Evolutionary conservation across 768 basidiomycete genomes (phyloP).

Genomic region (Naganishia vaughanmartiniae): DNA sequence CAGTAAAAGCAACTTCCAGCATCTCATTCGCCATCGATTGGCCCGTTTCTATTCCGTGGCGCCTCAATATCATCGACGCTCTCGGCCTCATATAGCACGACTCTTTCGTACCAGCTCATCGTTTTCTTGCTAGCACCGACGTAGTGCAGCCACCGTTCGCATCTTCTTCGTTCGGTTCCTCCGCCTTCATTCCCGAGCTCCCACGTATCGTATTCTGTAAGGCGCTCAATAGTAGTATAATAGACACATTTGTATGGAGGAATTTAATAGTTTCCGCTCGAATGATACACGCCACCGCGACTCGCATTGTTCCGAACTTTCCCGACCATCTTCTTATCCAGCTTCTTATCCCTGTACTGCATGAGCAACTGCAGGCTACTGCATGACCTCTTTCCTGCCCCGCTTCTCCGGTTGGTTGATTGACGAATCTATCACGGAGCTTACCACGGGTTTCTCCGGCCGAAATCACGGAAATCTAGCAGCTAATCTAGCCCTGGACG

Average conservation of each 20-base stretch:
- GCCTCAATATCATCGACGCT: not conserved
- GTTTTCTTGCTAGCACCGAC: not conserved
- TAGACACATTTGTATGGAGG: slow-evolving; percentile 4
- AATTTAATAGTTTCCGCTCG: not conserved
- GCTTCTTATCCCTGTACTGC: not conserved
- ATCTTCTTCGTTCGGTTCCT: not conserved
- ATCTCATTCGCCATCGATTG: not conserved
- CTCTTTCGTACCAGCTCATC: not conserved
- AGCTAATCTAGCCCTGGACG: too few species aligned
- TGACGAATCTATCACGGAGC: slow-evolving; percentile 14
- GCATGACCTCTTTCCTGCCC: not conserved
- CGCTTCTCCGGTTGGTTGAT: not conserved
- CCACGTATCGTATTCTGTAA: not conserved
- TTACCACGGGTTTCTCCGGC: not conserved
- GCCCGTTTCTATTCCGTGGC: too few species aligned
- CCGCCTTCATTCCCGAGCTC: not conserved
- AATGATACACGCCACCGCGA: not conserved
- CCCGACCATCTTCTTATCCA: not conserved
- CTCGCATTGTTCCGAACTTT: not conserved
- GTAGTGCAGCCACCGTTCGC: not conserved
- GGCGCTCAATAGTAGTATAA: not conserved
- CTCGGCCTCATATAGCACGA: not conserved
- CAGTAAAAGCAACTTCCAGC: not conserved
- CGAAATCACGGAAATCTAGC: not conserved
- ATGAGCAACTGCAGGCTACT: too few species aligned